Evolutionary conservation across 306 rosid species (phyloP).

Genomic region (Acacia confusa): DNA sequence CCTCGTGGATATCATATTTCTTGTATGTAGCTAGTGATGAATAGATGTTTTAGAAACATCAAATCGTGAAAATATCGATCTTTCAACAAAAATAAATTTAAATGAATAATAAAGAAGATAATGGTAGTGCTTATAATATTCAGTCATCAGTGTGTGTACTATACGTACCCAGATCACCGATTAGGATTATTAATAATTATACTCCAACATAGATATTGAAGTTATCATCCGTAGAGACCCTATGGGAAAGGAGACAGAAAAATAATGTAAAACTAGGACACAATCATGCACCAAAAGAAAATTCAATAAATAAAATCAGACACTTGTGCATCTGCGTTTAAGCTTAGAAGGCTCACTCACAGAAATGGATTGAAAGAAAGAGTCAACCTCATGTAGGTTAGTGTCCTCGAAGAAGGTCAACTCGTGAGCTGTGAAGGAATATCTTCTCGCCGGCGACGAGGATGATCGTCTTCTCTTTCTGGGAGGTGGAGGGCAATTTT

Average conservation of each 20-base stretch:
- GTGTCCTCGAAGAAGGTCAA: slow-evolving; percentile 38
- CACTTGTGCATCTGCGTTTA: slow-evolving; percentile 45
- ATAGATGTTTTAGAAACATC: neutral
- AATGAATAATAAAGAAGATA: neutral
- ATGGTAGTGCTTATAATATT: neutral
- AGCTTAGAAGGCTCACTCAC: slow-evolving; percentile 25
- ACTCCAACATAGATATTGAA: neutral
- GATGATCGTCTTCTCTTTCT: slow-evolving; percentile 38
- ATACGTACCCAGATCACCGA: too few relatives aligned
- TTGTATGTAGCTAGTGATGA: neutral
- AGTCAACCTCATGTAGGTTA: slow-evolving; percentile 51
- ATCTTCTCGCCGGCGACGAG: slow-evolving; percentile 28
- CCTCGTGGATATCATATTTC: neutral
- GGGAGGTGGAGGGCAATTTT: slow-evolving; percentile 58
- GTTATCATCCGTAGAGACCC: neutral
- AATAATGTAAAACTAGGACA: neutral
- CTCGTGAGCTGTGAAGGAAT: slow-evolving; percentile 25
- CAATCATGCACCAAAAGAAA: neutral
- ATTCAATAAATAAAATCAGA: slow-evolving; percentile 33
- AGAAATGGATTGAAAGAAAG: slow-evolving; percentile 49
- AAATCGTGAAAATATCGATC: neutral
- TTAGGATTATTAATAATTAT: too few relatives aligned
- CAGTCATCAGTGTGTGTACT: neutral
- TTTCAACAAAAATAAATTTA: neutral
- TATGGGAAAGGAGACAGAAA: neutral